Percentiles rank a stretch among this genome's conserved stretches.
These are phyloP conservation scores for Besnoitia besnoiti DNA, from an alignment of 169 alveolate genomes.

Conservation along the genomic window DNA sequence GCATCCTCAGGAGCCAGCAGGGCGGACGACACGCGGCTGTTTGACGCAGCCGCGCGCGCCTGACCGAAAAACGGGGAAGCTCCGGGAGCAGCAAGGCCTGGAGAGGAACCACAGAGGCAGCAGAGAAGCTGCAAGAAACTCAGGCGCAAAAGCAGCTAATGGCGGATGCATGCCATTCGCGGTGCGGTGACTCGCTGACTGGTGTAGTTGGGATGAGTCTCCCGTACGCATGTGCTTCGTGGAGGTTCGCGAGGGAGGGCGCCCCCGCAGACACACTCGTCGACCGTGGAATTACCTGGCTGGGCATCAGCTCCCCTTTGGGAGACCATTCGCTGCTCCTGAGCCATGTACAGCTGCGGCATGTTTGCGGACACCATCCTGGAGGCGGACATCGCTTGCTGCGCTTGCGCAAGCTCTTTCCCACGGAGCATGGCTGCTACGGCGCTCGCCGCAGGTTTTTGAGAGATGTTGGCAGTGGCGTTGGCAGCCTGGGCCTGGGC, in stretches of 20 bases:
- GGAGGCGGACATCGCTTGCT: too few species aligned
- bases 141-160: background rate
- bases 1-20: background rate
- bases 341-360: too few species aligned
- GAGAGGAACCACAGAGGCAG: background rate
- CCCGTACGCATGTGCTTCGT: too few species aligned
- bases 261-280: background rate
- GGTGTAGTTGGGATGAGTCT: too few species aligned
- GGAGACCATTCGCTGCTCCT: too few species aligned
- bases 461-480: background rate
- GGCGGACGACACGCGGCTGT: background rate
- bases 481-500: background rate
- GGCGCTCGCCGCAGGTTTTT: background rate
- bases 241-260: background rate
- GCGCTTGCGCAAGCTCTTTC: background rate
- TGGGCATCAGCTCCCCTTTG: too few species aligned
- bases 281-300: background rate
- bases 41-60: background rate
- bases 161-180: background rate
- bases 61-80: background rate
- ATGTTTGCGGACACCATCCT: too few species aligned
- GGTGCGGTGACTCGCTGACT: too few species aligned
- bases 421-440: background rate
- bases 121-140: background rate
- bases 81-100: background rate